Conservation (phyloP, 106 monocot species). For the Acorus calamus region DNA sequence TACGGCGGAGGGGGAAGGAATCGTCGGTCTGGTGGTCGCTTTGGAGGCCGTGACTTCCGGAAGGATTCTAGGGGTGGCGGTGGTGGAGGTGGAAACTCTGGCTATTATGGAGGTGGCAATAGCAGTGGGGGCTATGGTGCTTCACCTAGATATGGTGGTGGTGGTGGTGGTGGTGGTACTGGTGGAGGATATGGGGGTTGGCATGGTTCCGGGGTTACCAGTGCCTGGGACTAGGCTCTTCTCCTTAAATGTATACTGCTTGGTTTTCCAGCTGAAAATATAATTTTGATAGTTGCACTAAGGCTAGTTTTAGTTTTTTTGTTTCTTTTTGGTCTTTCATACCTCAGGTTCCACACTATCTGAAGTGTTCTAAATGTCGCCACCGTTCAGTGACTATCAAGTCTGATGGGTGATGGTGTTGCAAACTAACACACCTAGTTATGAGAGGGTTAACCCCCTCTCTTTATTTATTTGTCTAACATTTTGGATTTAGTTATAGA, state of each 20-base stretch:
- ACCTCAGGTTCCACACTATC: no score
- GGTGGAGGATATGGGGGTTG: conserved; percentile 14
- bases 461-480: no score
- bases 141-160: conserved; percentile 10
- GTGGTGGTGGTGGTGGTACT: conserved; percentile 13
- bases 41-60: conserved; percentile 74
- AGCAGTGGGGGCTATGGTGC: conserved; percentile 1
- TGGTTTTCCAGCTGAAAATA: conserved; percentile 1
- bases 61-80: conserved; percentile 14
- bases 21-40: conserved; percentile 34
- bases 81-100: conserved; percentile 15
- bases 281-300: conserved; percentile 14
- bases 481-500: no score
- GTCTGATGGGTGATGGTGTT: no score
- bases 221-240: conserved; percentile 43
- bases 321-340: no score
- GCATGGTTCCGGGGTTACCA: conserved; percentile 17
- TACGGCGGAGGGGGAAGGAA: conserved; percentile 50
- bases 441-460: no score
- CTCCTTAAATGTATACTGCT: neutral
- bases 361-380: no score
- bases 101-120: conserved; percentile 9
- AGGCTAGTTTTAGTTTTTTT: no score
- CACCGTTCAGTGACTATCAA: no score
- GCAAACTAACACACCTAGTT: no score